Conservation (phyloP, 805 yeast species). For the Saturnispora silvae region DNA sequence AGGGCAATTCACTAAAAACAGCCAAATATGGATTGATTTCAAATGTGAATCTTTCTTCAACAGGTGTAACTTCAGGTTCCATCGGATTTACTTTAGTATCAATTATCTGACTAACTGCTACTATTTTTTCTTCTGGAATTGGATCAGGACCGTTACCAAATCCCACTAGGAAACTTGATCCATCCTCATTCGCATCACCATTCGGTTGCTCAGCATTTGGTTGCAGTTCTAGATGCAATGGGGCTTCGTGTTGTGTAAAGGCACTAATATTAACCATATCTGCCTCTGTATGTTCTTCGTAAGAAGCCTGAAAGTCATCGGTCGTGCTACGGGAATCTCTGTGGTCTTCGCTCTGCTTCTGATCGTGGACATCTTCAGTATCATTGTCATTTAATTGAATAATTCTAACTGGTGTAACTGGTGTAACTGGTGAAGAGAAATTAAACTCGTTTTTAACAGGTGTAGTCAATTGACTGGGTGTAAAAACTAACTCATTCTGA, state of each 20-base stretch:
- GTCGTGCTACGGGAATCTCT: no score
- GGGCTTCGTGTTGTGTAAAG: not conserved
- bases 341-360: no score
- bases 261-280: conserved; percentile 7
- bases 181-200: not conserved
- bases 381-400: not conserved
- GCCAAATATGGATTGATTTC: not conserved
- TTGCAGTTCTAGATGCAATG: not conserved
- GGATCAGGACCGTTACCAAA: conserved; percentile 2
- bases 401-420: no score
- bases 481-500: no score
- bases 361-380: no score
- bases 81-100: no score
- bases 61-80: not conserved
- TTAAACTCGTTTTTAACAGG: not conserved
- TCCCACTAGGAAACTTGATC: conserved; percentile 1
- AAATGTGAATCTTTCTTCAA: not conserved
- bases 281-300: not conserved
- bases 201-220: not conserved
- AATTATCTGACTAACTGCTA: no score
- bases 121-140: no score
- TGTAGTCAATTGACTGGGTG: not conserved
- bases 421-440: not conserved
- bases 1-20: conserved; percentile 20
- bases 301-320: not conserved